Evolutionary conservation across 371 early-diverging fungal genomes (phyloP).

Genomic region (Cokeromyces recurvatus): DNA sequence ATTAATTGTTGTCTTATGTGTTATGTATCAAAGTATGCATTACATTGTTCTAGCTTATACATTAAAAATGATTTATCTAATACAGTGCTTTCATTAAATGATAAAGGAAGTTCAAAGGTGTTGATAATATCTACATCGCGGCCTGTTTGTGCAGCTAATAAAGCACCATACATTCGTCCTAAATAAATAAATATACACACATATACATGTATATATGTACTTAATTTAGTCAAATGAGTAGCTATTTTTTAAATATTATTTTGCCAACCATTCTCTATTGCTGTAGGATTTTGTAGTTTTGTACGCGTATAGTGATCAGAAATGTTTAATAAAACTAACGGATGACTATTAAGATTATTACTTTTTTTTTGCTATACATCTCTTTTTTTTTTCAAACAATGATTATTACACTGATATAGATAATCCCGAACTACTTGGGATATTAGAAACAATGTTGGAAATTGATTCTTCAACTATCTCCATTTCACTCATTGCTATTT

Average conservation of each 20-base stretch:
- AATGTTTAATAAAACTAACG: slow-evolving; percentile 79
- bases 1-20: too few species aligned
- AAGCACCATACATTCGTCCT: slow-evolving; percentile 68
- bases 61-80: slow-evolving; percentile 60
- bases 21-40: too few species aligned
- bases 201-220: too few species aligned
- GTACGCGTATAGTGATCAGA: slow-evolving; percentile 83
- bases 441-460: slow-evolving; percentile 28
- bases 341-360: slow-evolving; percentile 56
- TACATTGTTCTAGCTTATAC: slow-evolving; percentile 78
- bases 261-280: slow-evolving; percentile 31
- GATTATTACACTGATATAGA: slow-evolving; percentile 40
- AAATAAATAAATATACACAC: neutral
- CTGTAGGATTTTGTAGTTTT: slow-evolving; percentile 52
- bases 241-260: too few species aligned
- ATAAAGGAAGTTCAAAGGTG: slow-evolving; percentile 71
- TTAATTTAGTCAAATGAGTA: too few species aligned
- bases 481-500: slow-evolving; percentile 32
- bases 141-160: slow-evolving; percentile 79
- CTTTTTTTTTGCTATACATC: neutral
- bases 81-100: slow-evolving; percentile 25
- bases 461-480: slow-evolving; percentile 40
- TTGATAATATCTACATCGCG: slow-evolving; percentile 82
- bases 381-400: neutral
- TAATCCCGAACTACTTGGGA: slow-evolving; percentile 38